Conservation (phyloP, 129 eudicot species). For the Cynara cardunculus region DNA sequence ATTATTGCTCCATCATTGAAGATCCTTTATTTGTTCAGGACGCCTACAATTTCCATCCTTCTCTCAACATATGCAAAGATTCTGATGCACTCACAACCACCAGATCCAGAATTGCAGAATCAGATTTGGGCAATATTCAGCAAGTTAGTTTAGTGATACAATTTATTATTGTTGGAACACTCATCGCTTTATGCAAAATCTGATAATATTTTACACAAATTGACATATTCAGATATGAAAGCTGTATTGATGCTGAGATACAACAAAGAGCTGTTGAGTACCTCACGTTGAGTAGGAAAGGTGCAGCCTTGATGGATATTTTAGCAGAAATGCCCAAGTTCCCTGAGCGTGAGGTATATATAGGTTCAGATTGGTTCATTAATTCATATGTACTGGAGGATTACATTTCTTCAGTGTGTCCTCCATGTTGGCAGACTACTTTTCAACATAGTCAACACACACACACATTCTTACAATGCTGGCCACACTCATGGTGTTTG, state of each 20-base stretch:
- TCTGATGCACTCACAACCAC: slow-evolving; percentile 89
- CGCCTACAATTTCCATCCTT: slow-evolving; percentile 77
- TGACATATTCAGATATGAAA: slow-evolving; percentile 61
- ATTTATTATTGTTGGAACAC: neutral
- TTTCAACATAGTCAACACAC: neutral
- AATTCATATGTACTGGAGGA: neutral
- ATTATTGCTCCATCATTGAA: slow-evolving; percentile 5
- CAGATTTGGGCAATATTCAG: slow-evolving; percentile 86
- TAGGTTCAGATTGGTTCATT: neutral
- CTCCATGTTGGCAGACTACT: neutral
- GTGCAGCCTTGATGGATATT: slow-evolving; percentile 81
- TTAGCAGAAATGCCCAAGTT: slow-evolving; percentile 99
- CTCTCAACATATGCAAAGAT: slow-evolving; percentile 98
- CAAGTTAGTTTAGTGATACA: slow-evolving; percentile 53
- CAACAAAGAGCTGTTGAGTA: slow-evolving; percentile 98
- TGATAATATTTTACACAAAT: slow-evolving; percentile 1
- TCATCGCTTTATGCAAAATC: neutral
- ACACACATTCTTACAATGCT: neutral
- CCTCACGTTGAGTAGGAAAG: slow-evolving; percentile 80
- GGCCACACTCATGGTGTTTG: slow-evolving; percentile 3
- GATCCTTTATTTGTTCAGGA: slow-evolving; percentile 42
- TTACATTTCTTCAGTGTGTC: neutral
- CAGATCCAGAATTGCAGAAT: slow-evolving; percentile 81
- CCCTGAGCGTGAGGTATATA: slow-evolving; percentile 87
- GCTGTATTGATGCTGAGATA: slow-evolving; percentile 93